A percentile compares a stretch with the other conserved stretches of the same genome.
Evolutionary conservation across 2,329 filamentous ascomycete species (phyloP).

Genomic region (Botrytis fabae): DNA sequence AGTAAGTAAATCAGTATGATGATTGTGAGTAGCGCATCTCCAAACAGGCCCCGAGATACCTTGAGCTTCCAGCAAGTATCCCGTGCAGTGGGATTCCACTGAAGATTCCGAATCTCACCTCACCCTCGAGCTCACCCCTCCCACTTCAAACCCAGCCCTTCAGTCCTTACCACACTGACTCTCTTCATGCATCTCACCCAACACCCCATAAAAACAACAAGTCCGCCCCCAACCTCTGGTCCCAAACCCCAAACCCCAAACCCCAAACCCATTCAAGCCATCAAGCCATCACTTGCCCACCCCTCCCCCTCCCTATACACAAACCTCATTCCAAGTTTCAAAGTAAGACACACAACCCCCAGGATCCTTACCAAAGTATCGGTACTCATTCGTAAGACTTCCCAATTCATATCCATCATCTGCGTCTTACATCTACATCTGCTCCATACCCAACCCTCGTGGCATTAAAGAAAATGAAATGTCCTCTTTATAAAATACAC

Average conservation of each 20-base stretch:
- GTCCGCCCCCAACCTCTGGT: not conserved
- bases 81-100: not conserved
- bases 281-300: not conserved
- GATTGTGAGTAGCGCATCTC: no score
- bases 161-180: not conserved
- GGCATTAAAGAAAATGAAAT: not conserved
- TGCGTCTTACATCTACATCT: not conserved
- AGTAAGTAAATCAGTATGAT: not conserved
- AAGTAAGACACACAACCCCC: not conserved
- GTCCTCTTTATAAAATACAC: not conserved
- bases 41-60: no score
- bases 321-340: conserved; percentile 10
- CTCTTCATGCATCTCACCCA: not conserved
- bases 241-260: not conserved
- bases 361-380: not conserved
- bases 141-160: not conserved
- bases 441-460: not conserved
- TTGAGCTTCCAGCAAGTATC: not conserved
- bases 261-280: not conserved
- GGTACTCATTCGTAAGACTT: not conserved
- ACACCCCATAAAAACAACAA: not conserved
- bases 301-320: not conserved
- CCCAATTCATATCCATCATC: not conserved
- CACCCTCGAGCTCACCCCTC: no score
- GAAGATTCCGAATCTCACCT: not conserved